phyloP scores from a whole-genome alignment of 169 alveolate genomes.

The Eimeria praecox region DNA sequence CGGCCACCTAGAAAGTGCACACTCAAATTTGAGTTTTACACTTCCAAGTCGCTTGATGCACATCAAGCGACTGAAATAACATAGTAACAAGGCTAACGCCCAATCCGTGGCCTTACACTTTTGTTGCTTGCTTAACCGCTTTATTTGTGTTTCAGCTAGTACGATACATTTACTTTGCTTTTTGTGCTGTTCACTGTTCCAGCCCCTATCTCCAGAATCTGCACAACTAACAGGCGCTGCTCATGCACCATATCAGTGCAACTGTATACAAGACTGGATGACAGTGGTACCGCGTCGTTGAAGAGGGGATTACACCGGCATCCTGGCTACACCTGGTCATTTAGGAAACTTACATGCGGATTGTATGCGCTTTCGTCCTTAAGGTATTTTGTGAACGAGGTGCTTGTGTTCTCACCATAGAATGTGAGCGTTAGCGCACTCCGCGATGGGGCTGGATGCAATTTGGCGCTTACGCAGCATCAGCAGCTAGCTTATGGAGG shows the following conservation, averaged over 20 bases:
- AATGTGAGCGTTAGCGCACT: neutral
- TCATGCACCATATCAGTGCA: neutral
- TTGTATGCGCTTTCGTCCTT: neutral
- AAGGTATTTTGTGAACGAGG: neutral
- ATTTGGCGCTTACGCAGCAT: neutral
- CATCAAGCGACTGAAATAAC: neutral
- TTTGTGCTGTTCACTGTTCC: neutral
- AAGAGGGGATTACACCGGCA: neutral
- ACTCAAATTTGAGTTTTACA: neutral
- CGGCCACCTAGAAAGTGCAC: neutral
- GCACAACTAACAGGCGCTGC: neutral
- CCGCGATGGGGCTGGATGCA: neutral
- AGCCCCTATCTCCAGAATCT: neutral
- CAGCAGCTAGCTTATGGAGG: neutral
- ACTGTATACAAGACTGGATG: neutral
- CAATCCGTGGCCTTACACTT: neutral
- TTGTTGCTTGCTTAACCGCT: neutral
- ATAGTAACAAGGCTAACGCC: neutral
- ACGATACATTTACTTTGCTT: neutral
- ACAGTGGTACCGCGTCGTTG: neutral
- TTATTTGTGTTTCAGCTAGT: neutral
- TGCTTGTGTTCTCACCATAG: neutral
- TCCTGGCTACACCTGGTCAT: too few species aligned
- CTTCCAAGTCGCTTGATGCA: neutral
- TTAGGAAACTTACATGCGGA: neutral